Evolutionary conservation across 2,329 filamentous ascomycete species (phyloP), one percentile per base, ranked within the genome.

Genomic region (Aureobasidium sp.): DNA sequence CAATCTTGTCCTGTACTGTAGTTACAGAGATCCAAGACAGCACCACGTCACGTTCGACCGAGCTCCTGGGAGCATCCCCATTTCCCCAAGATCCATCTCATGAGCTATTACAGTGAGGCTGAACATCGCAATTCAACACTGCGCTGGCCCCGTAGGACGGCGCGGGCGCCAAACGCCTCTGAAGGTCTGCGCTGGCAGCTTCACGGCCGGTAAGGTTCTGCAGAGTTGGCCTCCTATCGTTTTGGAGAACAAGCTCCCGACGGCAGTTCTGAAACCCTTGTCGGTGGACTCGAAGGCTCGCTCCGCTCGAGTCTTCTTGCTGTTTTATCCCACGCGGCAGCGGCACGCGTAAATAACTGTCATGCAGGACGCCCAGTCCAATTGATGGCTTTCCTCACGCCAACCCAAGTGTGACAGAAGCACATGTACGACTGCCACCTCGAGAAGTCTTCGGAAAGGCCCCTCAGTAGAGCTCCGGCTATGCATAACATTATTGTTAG

Each of bases 341-440:
- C 51, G 51, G 53, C 53, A 57, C 53, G 38, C 38, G 21, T 37
- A 46, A 42, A 23, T n/a, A 57, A 57, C 53, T 57, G 53, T 46
- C 53, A 57, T 57, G 53, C 53, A 57, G 40, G 29, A 46, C 46
- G 53, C 53, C 42, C 38, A 46, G 53, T 46, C 53, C 40, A 57
- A n/a, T 23, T 11, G 23, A 43, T 27, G 38, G 37, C 51, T 23
- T 31, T 33, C 27, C 51, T 23, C 11, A 43, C 38, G 51, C 51
- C 47, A 27, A 37, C 4, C 38, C 37, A 35, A 42, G 51, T 55
- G 33, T 53, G 51, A 43, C 51, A 23, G 51, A 55, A 47, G 51
- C n/a, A 43, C 51, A 55, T 42, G 38, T 40, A 40, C 49, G 9
- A 53, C 49, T 53, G 31, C n/a, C 19, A 38, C 33, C 10, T 5